Percentiles rank a stretch among this genome's conserved stretches.
Evolutionary conservation across 495 filamentous ascomycete species (phyloP).

Genomic region (Penicillium ucsense): DNA sequence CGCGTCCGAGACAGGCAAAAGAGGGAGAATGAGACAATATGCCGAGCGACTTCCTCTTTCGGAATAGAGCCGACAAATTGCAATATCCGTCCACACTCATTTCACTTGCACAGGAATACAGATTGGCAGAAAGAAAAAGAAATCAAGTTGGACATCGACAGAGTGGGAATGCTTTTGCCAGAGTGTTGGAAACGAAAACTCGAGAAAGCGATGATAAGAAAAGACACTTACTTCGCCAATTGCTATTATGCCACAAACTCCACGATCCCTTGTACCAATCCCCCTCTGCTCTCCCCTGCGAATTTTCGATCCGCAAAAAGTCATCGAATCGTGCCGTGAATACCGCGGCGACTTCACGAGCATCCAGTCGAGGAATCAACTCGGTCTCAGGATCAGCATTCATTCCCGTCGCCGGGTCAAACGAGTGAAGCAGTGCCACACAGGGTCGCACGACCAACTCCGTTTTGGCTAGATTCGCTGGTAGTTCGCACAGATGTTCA

Average conservation of each 20-base stretch:
- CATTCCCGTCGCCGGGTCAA: slow-evolving; percentile 25
- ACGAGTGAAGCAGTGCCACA: slow-evolving; percentile 69
- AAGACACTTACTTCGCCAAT: slow-evolving; percentile 44
- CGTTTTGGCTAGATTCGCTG: slow-evolving; percentile 68
- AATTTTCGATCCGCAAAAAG: slow-evolving; percentile 42
- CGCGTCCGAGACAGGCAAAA: no score
- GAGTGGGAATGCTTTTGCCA: no score
- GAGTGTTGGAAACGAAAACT: background rate
- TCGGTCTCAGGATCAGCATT: slow-evolving; percentile 51
- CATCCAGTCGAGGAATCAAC: slow-evolving; percentile 70
- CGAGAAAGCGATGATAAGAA: background rate
- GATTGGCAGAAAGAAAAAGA: no score
- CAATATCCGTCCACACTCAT: no score
- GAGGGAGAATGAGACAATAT: no score
- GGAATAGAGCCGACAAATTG: no score
- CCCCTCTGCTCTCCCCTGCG: slow-evolving; percentile 35
- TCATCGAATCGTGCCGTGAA: slow-evolving; percentile 75
- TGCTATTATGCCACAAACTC: slow-evolving; percentile 55
- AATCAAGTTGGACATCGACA: no score
- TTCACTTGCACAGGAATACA: no score
- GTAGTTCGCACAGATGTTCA: slow-evolving; percentile 77
- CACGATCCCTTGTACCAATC: slow-evolving; percentile 48
- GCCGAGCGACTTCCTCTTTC: no score
- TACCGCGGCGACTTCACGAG: slow-evolving; percentile 82
- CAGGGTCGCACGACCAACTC: slow-evolving; percentile 77